Evolutionary conservation across 1,284 basidiomycete species (phyloP), one percentile per base, ranked within the genome.

Genomic region (Hymenochaete sp.): DNA sequence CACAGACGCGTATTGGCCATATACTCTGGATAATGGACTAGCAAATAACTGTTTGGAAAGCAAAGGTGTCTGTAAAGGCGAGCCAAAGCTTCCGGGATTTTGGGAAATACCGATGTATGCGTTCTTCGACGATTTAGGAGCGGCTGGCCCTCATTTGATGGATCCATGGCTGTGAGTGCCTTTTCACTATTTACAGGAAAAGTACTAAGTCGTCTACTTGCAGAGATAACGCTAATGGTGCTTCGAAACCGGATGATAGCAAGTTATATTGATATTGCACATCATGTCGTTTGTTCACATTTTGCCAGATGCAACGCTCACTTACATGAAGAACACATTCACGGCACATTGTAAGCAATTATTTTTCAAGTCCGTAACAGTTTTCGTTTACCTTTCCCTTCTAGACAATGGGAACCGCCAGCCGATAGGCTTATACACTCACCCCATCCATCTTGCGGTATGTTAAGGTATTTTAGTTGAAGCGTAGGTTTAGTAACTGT

Each of bases 81-180:
- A 82, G 61, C 80, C 81, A 8, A 76, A 79, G 57, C 65, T 89
- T 2, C 81, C 83, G 29, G 85, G 87, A 2, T 73, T 88, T 58
- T 88, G 84, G 84, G 82, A 86, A 60, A 71, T 86, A 49, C 83
- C 83, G 2, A 85, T 88, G 83, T 86, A 85, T 59, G 77, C 79
- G 0, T 74, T 78, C 59, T 86, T 86, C 55, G 82, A 85, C 57
- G 55, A 72, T 13, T 61, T 67, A n/a, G 79, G 79, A 8, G 64
- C 62, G 7, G 62, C 54, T 18, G 81, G 80, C 1, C 63, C 68
- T 9, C 80, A 85, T 64, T 67, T 87, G 53, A 88, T 88, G 86
- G 87, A 89, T 60, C 84, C 84, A 44, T 89, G 82, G 82, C 66
- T 90, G 81, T 80, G 49, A 66, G 76, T 69, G 19, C 26, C 9